These are phyloP conservation scores for Torrubiella hemipterigena DNA, from an alignment of 2,329 filamentous ascomycete species.

Conservation along the genomic window DNA sequence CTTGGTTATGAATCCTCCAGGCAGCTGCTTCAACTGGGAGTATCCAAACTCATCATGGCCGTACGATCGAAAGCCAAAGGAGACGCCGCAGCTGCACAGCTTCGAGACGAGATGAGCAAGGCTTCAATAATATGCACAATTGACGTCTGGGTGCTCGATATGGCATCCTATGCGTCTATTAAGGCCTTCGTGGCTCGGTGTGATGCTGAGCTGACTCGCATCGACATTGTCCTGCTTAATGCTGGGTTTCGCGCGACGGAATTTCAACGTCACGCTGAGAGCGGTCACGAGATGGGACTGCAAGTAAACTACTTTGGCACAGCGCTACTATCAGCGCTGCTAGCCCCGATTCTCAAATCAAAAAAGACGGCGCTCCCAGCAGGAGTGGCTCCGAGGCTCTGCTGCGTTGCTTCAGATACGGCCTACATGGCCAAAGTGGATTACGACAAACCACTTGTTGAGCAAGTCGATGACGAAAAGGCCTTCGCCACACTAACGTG, in stretches of 20 bases:
- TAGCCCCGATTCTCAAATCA: too few relatives aligned
- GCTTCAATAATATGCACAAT: too few relatives aligned
- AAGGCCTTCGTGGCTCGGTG: constrained; percentile 20
- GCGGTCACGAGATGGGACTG: constrained; percentile 36
- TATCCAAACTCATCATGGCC: constrained; percentile 23
- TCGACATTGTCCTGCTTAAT: constrained; percentile 33
- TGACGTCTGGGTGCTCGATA: constrained; percentile 36
- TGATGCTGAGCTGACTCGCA: constrained; percentile 16
- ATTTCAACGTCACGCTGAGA: constrained; percentile 19
- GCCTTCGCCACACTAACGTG: too few relatives aligned
- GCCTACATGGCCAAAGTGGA: too few relatives aligned
- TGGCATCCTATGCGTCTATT: constrained; percentile 31
- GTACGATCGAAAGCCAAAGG: constrained; percentile 25
- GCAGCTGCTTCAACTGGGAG: constrained; percentile 18
- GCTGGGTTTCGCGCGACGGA: constrained; percentile 25
- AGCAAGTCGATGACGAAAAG: too few relatives aligned
- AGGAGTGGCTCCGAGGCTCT: too few relatives aligned
- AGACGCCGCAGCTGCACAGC: constrained; percentile 18
- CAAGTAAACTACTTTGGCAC: constrained; percentile 17
- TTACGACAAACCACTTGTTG: too few relatives aligned
- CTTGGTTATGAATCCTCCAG: constrained; percentile 24
- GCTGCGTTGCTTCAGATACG: too few relatives aligned
- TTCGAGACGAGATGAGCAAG: neutral
- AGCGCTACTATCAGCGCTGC: constrained; percentile 10
- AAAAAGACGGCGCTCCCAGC: too few relatives aligned